phyloP scores from a whole-genome alignment of 2,329 filamentous ascomycete species.

The Arthrobotrys sinensis region DNA sequence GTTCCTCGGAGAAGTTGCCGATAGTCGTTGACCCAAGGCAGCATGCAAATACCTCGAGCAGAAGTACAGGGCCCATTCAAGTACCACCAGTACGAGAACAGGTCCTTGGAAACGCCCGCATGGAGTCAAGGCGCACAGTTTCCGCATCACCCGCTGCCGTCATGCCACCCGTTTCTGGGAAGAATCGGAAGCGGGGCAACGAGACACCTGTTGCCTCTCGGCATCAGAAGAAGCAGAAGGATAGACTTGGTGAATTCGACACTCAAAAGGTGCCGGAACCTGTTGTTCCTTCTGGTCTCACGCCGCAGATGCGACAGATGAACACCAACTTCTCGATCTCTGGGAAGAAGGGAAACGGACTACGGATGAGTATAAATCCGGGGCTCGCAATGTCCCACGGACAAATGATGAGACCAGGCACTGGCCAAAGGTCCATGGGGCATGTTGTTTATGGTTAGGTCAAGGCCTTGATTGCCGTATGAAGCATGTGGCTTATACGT shows the following conservation, averaged over 20 bases:
- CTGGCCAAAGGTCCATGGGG: slow-evolving; percentile 51
- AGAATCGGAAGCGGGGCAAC: slow-evolving; percentile 54
- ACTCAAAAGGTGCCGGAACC: slow-evolving; percentile 39
- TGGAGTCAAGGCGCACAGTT: slow-evolving; percentile 15
- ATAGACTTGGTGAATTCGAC: slow-evolving; percentile 46
- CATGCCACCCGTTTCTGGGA: slow-evolving; percentile 24
- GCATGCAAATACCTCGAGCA: background rate
- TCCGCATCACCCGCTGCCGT: slow-evolving; percentile 3
- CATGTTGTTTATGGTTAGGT: slow-evolving; percentile 52
- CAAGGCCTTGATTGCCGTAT: background rate
- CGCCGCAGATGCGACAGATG: slow-evolving; percentile 60
- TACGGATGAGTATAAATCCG: slow-evolving; percentile 52
- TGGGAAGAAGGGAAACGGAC: slow-evolving; percentile 55
- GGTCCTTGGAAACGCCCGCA: slow-evolving; percentile 28
- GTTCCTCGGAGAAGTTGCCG: slow-evolving; percentile 30
- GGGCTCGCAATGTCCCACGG: slow-evolving; percentile 42
- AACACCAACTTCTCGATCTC: slow-evolving; percentile 54
- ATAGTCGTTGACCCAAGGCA: slow-evolving; percentile 35
- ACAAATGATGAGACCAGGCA: slow-evolving; percentile 45
- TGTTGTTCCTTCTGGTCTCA: slow-evolving; percentile 51
- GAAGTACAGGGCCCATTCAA: background rate
- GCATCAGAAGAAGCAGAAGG: slow-evolving; percentile 56
- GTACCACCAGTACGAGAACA: slow-evolving; percentile 24
- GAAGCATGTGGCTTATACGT: background rate
- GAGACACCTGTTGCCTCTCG: slow-evolving; percentile 51